phyloP scores from a whole-genome alignment of 805 yeast genomes.

The Saturnispora besseyi region DNA sequence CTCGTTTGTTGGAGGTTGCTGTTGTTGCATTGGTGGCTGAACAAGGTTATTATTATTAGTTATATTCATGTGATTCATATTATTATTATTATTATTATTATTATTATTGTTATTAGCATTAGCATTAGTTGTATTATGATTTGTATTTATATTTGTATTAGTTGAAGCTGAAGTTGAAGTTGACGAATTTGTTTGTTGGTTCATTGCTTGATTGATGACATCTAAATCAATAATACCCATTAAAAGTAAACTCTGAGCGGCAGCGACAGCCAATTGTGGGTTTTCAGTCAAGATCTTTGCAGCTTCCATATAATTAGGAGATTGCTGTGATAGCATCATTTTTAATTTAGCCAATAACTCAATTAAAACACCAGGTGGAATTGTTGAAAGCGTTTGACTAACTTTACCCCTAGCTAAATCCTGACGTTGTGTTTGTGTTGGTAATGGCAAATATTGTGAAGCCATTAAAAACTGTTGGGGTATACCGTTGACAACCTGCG shows the following conservation, averaged over 20 bases:
- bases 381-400: conserved; percentile 49
- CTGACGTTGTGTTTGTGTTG: conserved; percentile 22
- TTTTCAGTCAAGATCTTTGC: conserved; percentile 43
- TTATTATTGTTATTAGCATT: conserved; percentile 5
- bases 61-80: conserved; percentile 6
- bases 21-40: conserved; percentile 8
- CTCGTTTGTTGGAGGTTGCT: not conserved
- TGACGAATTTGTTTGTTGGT: conserved; percentile 15
- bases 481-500: conserved; percentile 18
- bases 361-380: conserved; percentile 63
- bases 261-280: conserved; percentile 52
- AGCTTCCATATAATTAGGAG: conserved; percentile 42
- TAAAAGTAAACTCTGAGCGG: conserved; percentile 63
- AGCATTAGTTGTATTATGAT: not conserved
- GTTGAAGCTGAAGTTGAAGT: not conserved
- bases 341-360: conserved; percentile 63
- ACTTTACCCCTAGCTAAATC: conserved; percentile 41
- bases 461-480: conserved; percentile 48
- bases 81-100: conserved; percentile 7
- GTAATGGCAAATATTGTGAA: conserved; percentile 46
- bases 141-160: not conserved
- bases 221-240: conserved; percentile 70
- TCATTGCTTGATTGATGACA: conserved; percentile 50
- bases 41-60: not conserved
- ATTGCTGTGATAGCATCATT: conserved; percentile 42